Conservation (phyloP, 2,329 filamentous ascomycete genomes). For the Ceratocystis smalleyi region DNA sequence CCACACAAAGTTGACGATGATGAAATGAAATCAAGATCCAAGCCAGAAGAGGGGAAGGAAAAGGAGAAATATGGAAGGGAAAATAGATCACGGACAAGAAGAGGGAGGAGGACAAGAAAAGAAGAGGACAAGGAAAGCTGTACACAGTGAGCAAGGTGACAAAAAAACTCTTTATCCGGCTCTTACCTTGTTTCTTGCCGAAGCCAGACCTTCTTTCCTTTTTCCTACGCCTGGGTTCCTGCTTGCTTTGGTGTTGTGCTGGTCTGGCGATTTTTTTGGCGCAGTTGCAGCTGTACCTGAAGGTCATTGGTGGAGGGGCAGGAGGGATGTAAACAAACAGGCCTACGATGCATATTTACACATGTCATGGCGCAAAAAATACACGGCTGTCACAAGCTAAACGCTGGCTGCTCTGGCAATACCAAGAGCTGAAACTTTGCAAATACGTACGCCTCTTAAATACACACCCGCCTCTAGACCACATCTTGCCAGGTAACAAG, state of each 20-base stretch:
- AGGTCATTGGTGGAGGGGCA: background rate
- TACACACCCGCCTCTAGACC: background rate
- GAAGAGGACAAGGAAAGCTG: background rate
- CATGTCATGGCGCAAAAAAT: background rate
- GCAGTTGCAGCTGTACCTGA: conserved; percentile 2
- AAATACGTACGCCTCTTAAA: background rate
- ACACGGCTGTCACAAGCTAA: background rate
- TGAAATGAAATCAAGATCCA: background rate
- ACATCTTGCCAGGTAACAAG: background rate
- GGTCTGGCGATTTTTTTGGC: conserved; percentile 1
- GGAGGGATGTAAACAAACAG: conserved; percentile 11
- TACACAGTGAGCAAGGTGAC: background rate
- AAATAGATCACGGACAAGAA: background rate
- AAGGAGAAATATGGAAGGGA: background rate
- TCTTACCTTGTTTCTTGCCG: background rate
- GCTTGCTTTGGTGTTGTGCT: background rate
- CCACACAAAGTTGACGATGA: conserved; percentile 2
- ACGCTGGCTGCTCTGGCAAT: background rate
- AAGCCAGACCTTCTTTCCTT: background rate
- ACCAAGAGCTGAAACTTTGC: too few relatives aligned
- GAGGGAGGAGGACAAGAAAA: background rate
- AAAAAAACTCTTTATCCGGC: conserved; percentile 1
- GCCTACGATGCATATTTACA: background rate
- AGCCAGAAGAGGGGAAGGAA: background rate
- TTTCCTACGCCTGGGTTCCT: background rate